These are phyloP conservation scores for Hyphopichia homilentoma DNA, from an alignment of 805 yeast genomes.

Conservation along the genomic window DNA sequence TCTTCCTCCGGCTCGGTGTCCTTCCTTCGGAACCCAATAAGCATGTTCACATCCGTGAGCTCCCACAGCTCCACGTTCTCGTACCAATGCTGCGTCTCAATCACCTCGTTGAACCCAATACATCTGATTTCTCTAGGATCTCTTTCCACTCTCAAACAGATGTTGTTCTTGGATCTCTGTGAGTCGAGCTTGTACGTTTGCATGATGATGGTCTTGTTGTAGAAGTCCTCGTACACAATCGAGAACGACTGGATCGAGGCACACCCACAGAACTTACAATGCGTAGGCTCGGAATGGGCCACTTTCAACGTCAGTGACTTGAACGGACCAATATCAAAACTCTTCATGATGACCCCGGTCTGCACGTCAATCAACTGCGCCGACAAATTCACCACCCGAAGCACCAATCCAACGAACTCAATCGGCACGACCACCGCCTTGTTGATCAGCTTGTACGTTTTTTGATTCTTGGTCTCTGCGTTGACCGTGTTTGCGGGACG, in stretches of 20 bases:
- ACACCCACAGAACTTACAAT: slow-evolving; percentile 89
- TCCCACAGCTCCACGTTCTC: slow-evolving; percentile 75
- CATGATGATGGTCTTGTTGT: slow-evolving; percentile 54
- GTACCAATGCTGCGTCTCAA: slow-evolving; percentile 67
- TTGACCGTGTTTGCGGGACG: not conserved
- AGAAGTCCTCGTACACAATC: slow-evolving; percentile 63
- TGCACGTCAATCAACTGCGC: slow-evolving; percentile 76
- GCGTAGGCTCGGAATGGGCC: slow-evolving; percentile 81
- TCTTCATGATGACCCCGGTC: slow-evolving; percentile 66
- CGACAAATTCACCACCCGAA: slow-evolving; percentile 49
- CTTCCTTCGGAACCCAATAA: slow-evolving; percentile 50
- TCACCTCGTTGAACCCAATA: slow-evolving; percentile 73
- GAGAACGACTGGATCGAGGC: slow-evolving; percentile 73
- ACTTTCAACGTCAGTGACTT: slow-evolving; percentile 60
- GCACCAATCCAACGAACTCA: slow-evolving; percentile 72
- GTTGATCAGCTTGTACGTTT: slow-evolving; percentile 14
- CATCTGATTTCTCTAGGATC: slow-evolving; percentile 91
- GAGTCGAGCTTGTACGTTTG: slow-evolving; percentile 67
- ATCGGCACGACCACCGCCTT: slow-evolving; percentile 47
- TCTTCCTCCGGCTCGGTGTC: slow-evolving; percentile 11
- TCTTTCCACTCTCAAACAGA: slow-evolving; percentile 86
- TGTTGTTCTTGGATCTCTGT: slow-evolving; percentile 71
- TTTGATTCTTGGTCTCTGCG: not conserved
- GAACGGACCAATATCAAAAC: slow-evolving; percentile 59
- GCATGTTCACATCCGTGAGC: slow-evolving; percentile 68